Conservation (phyloP, 148 eudicot species). For the Rhododendron henanense region DNA sequence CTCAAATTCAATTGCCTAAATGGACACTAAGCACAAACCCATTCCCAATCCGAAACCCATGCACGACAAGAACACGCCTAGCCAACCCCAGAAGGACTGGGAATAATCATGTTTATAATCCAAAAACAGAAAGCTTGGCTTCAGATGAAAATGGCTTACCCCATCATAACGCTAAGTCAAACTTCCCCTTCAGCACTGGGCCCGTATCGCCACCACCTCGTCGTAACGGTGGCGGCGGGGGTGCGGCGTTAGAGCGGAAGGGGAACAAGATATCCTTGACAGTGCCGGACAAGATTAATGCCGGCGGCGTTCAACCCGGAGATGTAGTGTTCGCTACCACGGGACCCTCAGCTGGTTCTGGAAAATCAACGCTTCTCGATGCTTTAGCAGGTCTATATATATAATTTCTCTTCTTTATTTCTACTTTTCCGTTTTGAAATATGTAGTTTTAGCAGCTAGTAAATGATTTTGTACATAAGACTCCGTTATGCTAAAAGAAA, state of each 20-base stretch:
- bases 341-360: neutral
- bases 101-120: neutral
- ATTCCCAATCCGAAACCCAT: neutral
- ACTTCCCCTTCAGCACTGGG: no score
- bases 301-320: neutral
- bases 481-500: no score
- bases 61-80: neutral
- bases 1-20: neutral
- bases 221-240: no score
- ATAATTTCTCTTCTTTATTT: neutral
- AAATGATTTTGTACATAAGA: no score
- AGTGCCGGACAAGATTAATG: neutral
- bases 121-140: neutral
- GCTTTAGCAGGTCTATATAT: neutral
- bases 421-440: neutral
- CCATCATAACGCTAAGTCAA: no score
- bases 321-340: neutral
- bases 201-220: no score
- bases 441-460: no score
- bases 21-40: neutral
- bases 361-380: neutral
- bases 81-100: neutral
- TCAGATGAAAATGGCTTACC: neutral
- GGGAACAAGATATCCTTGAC: neutral
- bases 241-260: no score